Evolutionary conservation across 805 yeast species (phyloP).

Genomic region (Nakazawaea ambrosiae): DNA sequence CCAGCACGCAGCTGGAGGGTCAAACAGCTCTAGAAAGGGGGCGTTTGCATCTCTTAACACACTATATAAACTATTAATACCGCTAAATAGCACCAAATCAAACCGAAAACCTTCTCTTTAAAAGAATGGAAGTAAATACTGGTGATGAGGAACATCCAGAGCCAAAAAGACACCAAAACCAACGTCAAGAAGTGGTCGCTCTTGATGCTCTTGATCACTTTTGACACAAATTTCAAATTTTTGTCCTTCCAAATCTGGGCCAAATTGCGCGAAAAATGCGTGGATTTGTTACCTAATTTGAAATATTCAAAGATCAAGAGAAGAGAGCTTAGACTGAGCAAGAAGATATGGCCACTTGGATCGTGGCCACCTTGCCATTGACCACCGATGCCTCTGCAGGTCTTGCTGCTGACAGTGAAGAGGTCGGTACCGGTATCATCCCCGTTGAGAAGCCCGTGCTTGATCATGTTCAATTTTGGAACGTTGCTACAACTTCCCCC

Average conservation of each 20-base stretch:
- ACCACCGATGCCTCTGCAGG: constrained; percentile 57
- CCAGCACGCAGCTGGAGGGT: constrained; percentile 79
- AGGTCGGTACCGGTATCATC: neutral
- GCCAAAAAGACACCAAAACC: constrained; percentile 48
- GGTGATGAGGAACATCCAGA: constrained; percentile 85
- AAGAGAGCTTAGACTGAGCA: constrained; percentile 60
- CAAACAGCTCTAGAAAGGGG: too few relatives aligned
- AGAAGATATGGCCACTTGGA: constrained; percentile 90
- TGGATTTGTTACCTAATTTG: too few relatives aligned
- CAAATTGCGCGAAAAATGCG: too few relatives aligned
- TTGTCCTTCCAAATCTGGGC: too few relatives aligned
- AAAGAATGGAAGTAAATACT: constrained; percentile 79
- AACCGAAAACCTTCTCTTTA: constrained; percentile 66
- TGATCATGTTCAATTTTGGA: neutral
- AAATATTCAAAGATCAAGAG: constrained; percentile 55
- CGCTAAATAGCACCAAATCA: constrained; percentile 52
- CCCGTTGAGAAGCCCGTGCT: neutral
- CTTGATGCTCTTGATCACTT: too few relatives aligned
- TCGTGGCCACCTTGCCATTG: constrained; percentile 85
- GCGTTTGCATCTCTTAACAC: too few relatives aligned
- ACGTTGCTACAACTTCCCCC: constrained; percentile 69
- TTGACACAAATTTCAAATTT: neutral
- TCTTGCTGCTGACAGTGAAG: constrained; percentile 23
- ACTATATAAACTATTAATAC: constrained; percentile 35
- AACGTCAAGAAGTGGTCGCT: constrained; percentile 12